phyloP scores from a whole-genome alignment of 495 filamentous ascomycete genomes.

The Platismatia glauca region DNA sequence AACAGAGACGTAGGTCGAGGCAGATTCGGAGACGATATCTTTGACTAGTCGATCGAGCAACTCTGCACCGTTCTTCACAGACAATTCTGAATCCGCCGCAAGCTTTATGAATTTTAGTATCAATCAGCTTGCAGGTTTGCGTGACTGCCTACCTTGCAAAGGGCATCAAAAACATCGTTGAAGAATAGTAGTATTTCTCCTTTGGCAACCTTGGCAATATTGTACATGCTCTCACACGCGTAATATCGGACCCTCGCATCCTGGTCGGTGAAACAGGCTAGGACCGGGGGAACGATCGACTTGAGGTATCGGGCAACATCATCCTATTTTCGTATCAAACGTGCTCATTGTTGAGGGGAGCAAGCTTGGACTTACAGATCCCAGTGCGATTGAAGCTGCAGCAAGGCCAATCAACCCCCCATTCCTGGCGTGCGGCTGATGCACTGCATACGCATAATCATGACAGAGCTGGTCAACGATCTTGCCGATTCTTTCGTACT shows the following conservation, averaged over 20 bases:
- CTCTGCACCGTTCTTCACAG: slow-evolving; percentile 97
- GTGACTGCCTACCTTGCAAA: slow-evolving; percentile 68
- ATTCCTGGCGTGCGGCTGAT: slow-evolving; percentile 94
- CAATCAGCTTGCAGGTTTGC: background rate
- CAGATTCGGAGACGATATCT: slow-evolving; percentile 95
- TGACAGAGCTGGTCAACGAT: slow-evolving; percentile 95
- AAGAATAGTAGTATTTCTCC: slow-evolving; percentile 94
- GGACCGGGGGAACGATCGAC: slow-evolving; percentile 88
- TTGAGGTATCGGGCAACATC: slow-evolving; percentile 85
- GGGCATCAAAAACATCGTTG: slow-evolving; percentile 93
- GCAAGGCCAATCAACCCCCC: slow-evolving; percentile 94
- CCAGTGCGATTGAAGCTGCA: slow-evolving; percentile 91
- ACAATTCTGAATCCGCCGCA: slow-evolving; percentile 89
- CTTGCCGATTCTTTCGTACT: slow-evolving; percentile 67
- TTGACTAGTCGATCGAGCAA: slow-evolving; percentile 93
- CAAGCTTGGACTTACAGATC: slow-evolving; percentile 55
- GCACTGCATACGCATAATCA: slow-evolving; percentile 94
- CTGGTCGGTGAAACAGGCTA: slow-evolving; percentile 98
- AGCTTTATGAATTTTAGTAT: slow-evolving; percentile 46
- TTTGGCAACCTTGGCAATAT: slow-evolving; percentile 98
- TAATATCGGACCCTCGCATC: slow-evolving; percentile 98
- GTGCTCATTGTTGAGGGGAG: background rate
- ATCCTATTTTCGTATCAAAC: slow-evolving; percentile 43
- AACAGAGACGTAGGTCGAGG: slow-evolving; percentile 87
- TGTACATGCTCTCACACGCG: slow-evolving; percentile 99